Conservation (phyloP, 257 asterid genomes). For the Salvia miltiorrhiza region DNA sequence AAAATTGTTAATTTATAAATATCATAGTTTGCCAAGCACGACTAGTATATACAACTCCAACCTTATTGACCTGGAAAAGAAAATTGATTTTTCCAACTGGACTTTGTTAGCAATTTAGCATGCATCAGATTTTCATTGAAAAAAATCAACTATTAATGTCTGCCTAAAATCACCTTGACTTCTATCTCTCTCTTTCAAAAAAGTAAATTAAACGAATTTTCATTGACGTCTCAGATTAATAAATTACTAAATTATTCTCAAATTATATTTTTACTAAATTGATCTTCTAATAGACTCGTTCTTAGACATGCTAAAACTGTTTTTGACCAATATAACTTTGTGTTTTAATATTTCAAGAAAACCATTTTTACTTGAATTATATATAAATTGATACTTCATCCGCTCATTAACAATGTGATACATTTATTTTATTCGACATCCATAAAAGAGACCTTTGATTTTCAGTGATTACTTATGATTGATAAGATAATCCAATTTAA, state of each 20-base stretch:
- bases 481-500: too few species aligned
- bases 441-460: too few species aligned
- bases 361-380: neutral
- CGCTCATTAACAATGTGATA: too few species aligned
- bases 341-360: neutral
- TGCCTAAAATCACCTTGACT: neutral
- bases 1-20: neutral
- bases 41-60: neutral
- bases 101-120: too few species aligned
- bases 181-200: neutral
- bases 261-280: too few species aligned
- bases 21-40: neutral
- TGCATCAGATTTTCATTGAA: neutral
- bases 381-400: too few species aligned
- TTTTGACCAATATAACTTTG: neutral
- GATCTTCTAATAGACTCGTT: neutral
- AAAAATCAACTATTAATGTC: neutral
- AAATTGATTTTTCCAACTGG: neutral
- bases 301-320: neutral
- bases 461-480: too few species aligned
- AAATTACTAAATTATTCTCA: too few species aligned
- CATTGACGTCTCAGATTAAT: neutral
- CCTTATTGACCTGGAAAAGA: neutral
- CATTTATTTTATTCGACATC: too few species aligned
- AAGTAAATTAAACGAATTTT: neutral